phyloP scores from a whole-genome alignment of 352 stramenopile species.

The Globisporangium alternatum region DNA sequence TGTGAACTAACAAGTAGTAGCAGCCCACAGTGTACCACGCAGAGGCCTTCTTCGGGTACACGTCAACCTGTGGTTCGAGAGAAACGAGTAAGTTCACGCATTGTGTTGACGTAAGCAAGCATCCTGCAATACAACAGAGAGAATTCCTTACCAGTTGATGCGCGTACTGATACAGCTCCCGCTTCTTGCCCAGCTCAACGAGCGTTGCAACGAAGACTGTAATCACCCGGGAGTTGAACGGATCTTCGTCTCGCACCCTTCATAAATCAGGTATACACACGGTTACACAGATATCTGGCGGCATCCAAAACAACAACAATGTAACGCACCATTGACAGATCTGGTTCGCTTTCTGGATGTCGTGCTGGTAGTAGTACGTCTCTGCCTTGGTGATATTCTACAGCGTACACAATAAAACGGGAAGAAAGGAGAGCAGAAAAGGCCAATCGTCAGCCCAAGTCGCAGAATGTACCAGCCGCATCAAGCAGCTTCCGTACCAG shows the following conservation, averaged over 20 bases:
- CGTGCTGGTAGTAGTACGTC: constrained; percentile 84
- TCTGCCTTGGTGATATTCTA: constrained; percentile 78
- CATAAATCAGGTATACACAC: background rate
- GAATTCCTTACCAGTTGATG: constrained; percentile 85
- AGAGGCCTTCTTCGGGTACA: constrained; percentile 90
- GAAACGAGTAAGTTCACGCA: background rate
- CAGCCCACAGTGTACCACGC: constrained; percentile 96
- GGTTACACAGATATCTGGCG: constrained; percentile 1
- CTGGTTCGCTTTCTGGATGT: constrained; percentile 75
- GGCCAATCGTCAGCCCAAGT: background rate
- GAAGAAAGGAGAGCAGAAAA: background rate
- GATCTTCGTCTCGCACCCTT: constrained; percentile 71
- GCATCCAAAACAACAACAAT: background rate
- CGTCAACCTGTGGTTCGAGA: constrained; percentile 68
- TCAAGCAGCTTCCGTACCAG: constrained; percentile 33
- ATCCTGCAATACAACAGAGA: background rate
- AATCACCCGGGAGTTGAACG: constrained; percentile 80
- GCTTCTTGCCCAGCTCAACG: constrained; percentile 91
- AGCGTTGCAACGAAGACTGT: constrained; percentile 88
- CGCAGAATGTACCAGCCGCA: background rate
- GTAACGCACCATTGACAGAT: constrained; percentile 66
- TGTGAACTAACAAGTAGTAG: constrained; percentile 95
- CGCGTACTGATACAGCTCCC: constrained; percentile 94
- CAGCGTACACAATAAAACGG: background rate
- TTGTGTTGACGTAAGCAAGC: background rate